Evolutionary conservation across 345 rosid species (phyloP).

Genomic region (Aethionema arabicum): DNA sequence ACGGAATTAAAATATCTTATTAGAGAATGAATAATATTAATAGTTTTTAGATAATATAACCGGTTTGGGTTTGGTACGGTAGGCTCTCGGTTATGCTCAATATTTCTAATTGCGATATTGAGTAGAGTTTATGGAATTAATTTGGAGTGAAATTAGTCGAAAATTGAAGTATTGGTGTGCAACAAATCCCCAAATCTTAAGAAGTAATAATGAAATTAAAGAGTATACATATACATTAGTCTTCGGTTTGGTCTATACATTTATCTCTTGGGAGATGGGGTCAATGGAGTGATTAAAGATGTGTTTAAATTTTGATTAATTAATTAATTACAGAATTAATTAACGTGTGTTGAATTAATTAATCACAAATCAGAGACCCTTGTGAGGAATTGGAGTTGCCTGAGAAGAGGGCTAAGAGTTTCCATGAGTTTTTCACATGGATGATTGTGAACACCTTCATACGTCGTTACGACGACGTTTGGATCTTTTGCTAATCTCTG

Average conservation of each 20-base stretch:
- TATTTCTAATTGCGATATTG: no score
- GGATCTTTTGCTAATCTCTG: constrained; percentile 80
- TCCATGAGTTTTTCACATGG: constrained; percentile 94
- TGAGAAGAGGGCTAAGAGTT: constrained; percentile 83
- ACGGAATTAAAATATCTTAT: no score
- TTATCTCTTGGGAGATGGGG: constrained; percentile 21
- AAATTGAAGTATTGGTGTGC: no score
- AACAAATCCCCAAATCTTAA: no score
- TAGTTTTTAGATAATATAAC: no score
- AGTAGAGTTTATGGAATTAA: no score
- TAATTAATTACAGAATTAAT: constrained; percentile 19
- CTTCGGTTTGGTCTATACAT: constrained; percentile 22
- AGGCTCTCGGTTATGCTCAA: no score
- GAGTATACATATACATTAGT: no score
- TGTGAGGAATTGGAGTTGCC: constrained; percentile 82
- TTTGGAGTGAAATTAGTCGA: no score
- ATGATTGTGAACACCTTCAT: constrained; percentile 82
- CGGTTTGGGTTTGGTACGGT: no score
- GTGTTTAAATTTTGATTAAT: background rate
- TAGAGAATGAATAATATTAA: no score
- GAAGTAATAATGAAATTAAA: no score
- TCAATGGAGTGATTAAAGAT: constrained; percentile 20
- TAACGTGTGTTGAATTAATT: background rate
- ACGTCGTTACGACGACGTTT: constrained; percentile 75
- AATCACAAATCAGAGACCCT: constrained; percentile 39